A percentile compares a stretch with the other conserved stretches of the same genome.
phyloP scores from a whole-genome alignment of 1,284 basidiomycete genomes.

The Leccinum laetum region DNA sequence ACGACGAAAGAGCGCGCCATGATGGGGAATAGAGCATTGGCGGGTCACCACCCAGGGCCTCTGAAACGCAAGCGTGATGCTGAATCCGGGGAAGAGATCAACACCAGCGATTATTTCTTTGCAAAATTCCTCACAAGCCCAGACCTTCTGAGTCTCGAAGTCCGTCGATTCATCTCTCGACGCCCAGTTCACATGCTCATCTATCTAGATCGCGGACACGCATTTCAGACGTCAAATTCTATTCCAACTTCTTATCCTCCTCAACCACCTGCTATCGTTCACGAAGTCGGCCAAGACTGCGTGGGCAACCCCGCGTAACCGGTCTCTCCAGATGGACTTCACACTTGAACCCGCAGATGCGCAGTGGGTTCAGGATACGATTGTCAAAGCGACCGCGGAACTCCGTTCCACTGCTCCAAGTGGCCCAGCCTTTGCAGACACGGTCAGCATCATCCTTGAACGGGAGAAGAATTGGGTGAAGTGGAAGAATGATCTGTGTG shows the following conservation, averaged over 20 bases:
- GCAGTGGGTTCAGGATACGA: slow-evolving; percentile 74
- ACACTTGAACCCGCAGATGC: slow-evolving; percentile 63
- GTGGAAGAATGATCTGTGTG: slow-evolving; percentile 81
- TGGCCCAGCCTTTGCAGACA: slow-evolving; percentile 73
- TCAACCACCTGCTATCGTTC: slow-evolving; percentile 79
- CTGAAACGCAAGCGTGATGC: slow-evolving; percentile 68
- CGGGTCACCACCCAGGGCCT: slow-evolving; percentile 35
- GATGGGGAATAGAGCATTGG: slow-evolving; percentile 65
- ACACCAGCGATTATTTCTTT: slow-evolving; percentile 78
- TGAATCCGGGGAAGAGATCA: slow-evolving; percentile 46
- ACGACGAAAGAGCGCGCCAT: slow-evolving; percentile 81
- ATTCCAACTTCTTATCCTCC: slow-evolving; percentile 82
- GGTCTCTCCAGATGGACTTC: slow-evolving; percentile 80
- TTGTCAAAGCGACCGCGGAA: slow-evolving; percentile 65
- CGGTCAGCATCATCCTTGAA: slow-evolving; percentile 67
- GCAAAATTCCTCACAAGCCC: slow-evolving; percentile 90
- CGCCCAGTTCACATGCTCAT: slow-evolving; percentile 7
- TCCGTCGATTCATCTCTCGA: slow-evolving; percentile 32
- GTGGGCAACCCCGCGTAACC: slow-evolving; percentile 63
- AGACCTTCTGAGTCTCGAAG: slow-evolving; percentile 85
- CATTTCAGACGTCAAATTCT: slow-evolving; percentile 91
- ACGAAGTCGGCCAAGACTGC: slow-evolving; percentile 66
- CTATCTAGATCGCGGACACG: slow-evolving; percentile 75
- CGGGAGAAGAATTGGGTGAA: slow-evolving; percentile 85
- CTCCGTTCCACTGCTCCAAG: slow-evolving; percentile 72